Percentiles rank a stretch among this genome's conserved stretches.
phyloP scores from a whole-genome alignment of 176 grass and related monocot genomes.

The Ananas comosus region DNA sequence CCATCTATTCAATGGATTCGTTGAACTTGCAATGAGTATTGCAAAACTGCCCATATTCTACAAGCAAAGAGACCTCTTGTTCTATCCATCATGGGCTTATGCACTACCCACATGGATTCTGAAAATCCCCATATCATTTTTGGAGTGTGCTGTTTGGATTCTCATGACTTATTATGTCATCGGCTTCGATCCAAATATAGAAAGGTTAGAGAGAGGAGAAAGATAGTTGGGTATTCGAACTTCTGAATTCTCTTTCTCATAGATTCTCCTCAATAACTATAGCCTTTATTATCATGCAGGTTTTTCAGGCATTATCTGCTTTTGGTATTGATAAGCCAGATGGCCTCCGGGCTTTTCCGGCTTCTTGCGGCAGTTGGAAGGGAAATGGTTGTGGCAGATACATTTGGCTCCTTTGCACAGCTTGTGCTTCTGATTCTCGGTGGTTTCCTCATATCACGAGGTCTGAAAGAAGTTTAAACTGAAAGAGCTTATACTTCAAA shows the following conservation, averaged over 20 bases:
- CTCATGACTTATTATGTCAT: constrained; percentile 87
- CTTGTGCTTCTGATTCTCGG: constrained; percentile 92
- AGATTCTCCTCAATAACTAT: neutral
- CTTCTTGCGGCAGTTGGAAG: constrained; percentile 83
- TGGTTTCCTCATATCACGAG: constrained; percentile 84
- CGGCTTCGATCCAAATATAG: constrained; percentile 74
- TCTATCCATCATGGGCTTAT: constrained; percentile 93
- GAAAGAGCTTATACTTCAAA: neutral
- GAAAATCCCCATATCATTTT: constrained; percentile 84
- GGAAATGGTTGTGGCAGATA: constrained; percentile 95
- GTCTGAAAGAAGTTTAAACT: constrained; percentile 18
- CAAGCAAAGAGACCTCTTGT: constrained; percentile 86
- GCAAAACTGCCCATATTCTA: constrained; percentile 85
- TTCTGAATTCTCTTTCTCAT: neutral
- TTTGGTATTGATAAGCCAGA: constrained; percentile 82
- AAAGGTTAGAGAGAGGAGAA: constrained; percentile 30
- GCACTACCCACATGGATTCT: constrained; percentile 82
- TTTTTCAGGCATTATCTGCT: constrained; percentile 89
- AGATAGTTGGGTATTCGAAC: neutral
- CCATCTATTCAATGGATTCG: constrained; percentile 89
- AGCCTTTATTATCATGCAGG: constrained; percentile 24
- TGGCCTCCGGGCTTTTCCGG: constrained; percentile 86
- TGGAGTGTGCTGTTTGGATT: constrained; percentile 86
- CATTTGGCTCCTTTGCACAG: constrained; percentile 86
- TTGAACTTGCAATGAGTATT: constrained; percentile 85